Evolutionary conservation across 2,329 filamentous ascomycete species (phyloP), one percentile per base, ranked within the genome.

Genomic region (Diaporthe ilicicola): DNA sequence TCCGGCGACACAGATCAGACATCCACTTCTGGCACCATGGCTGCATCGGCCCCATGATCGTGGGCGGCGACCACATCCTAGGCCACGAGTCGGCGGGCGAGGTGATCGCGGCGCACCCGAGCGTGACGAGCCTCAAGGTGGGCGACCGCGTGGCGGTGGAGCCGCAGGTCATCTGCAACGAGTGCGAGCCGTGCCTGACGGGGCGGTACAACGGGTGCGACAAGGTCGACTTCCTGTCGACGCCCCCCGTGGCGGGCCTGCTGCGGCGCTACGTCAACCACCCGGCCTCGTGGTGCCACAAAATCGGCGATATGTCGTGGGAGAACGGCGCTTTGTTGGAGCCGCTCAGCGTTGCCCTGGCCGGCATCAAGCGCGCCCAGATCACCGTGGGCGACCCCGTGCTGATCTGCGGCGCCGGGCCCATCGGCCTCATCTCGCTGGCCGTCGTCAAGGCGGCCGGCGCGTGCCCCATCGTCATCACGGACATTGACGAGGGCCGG

Each of bases 21-120:
- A 92, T 98, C 70, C 95, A 98, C 84, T 98, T 98, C 86, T 98
- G 95, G 95, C 94, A 97, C 80, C 92, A 93, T 62, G 95, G 95
- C 75, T 93, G 93, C 84, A 98, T 98, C 79, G 95, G 95, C 34
- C 95, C 95, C 76, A 98, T 98, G 95, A 92, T 98, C 74, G 95
- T 98, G 59, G 88, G 89, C 75, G 93, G 89, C 78, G 92, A 95
- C 78, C 95, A 98, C 82, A 94, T 98, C 78, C 91, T 98, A 24
- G 95, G 95, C 75, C 95, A 98, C 86, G 95, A 98, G 84, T 96
- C 94, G 51, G 92, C 94, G 4, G 95, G 95, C 74, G 91, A 92
- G 77, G 83, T 98, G 72, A 88, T 98, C 75, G 93, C 94, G 19
- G 92, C 92, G 67, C 93, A 95, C 82, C 89, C 93, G 50, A 93